phyloP scores from a whole-genome alignment of 805 yeast species.

The Candida sonorensis region DNA sequence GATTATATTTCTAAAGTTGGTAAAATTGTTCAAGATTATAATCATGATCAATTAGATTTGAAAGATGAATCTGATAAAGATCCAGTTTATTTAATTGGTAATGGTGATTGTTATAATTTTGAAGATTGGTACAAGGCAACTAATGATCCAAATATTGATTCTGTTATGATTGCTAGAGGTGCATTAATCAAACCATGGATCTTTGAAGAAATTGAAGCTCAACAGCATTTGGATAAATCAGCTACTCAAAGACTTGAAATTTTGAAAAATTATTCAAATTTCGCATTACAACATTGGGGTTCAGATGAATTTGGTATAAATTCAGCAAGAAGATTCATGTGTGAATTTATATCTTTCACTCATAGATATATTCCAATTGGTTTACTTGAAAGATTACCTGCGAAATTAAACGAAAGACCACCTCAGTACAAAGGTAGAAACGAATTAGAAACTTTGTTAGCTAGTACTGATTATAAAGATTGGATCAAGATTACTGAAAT shows the following conservation, averaged over 20 bases:
- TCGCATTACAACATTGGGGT: slow-evolving; percentile 96
- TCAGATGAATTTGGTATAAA: slow-evolving; percentile 92
- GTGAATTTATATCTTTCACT: slow-evolving; percentile 91
- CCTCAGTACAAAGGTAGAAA: slow-evolving; percentile 90
- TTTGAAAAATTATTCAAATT: slow-evolving; percentile 60
- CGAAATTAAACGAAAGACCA: slow-evolving; percentile 88
- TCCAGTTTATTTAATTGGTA: slow-evolving; percentile 82
- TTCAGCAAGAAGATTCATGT: slow-evolving; percentile 79
- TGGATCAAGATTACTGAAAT: slow-evolving; percentile 95
- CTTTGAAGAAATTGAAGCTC: slow-evolving; percentile 87
- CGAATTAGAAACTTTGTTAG: slow-evolving; percentile 85
- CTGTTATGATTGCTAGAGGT: slow-evolving; percentile 97
- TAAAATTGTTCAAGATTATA: slow-evolving; percentile 51
- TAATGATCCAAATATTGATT: slow-evolving; percentile 65
- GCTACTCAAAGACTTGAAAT: slow-evolving; percentile 85
- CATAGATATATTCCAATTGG: slow-evolving; percentile 95
- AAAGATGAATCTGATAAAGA: slow-evolving; percentile 52
- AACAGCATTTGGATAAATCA: slow-evolving; percentile 84
- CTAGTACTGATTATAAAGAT: slow-evolving; percentile 77
- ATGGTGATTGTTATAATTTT: slow-evolving; percentile 85
- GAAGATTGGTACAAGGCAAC: slow-evolving; percentile 83
- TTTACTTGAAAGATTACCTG: slow-evolving; percentile 80
- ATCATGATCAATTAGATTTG: slow-evolving; percentile 47
- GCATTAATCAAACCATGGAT: slow-evolving; percentile 99
- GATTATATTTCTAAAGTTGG: slow-evolving; percentile 75